A percentile compares a stretch with the other conserved stretches of the same genome.
These are phyloP conservation scores for Chytriomyces sp. DNA, from an alignment of 192 early-diverging fungal genomes.

Conservation along the genomic window DNA sequence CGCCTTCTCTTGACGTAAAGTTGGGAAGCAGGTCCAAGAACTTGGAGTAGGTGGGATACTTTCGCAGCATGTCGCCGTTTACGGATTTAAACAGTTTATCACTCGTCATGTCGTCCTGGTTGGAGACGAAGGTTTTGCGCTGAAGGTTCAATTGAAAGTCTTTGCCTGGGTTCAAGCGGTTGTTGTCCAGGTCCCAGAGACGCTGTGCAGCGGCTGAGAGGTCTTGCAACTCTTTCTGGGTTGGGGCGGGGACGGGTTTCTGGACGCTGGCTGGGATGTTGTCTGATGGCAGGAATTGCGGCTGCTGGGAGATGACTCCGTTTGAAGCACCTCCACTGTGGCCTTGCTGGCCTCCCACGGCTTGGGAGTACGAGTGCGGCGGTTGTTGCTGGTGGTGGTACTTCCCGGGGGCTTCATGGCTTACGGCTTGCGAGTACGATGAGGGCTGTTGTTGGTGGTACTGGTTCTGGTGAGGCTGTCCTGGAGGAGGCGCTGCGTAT, in stretches of 20 bases:
- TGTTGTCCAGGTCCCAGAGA: slow-evolving; percentile 44
- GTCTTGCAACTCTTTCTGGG: slow-evolving; percentile 30
- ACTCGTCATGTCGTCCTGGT: slow-evolving; percentile 23
- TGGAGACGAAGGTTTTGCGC: slow-evolving; percentile 32
- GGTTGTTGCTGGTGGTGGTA: not conserved
- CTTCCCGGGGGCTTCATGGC: not conserved
- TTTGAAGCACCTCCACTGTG: not conserved
- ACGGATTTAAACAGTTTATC: slow-evolving; percentile 44
- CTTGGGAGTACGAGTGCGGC: not conserved
- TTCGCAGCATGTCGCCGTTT: slow-evolving; percentile 3
- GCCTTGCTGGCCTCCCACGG: not conserved
- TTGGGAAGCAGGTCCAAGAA: slow-evolving; percentile 42
- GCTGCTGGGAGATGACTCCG: not conserved
- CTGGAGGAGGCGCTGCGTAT: no score
- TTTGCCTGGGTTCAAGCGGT: slow-evolving; percentile 38
- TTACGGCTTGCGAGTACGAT: not conserved
- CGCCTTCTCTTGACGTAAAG: slow-evolving; percentile 35
- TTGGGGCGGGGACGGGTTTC: slow-evolving; percentile 18
- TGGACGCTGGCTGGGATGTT: slow-evolving; percentile 3
- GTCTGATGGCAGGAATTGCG: not conserved
- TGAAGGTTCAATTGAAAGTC: slow-evolving; percentile 44
- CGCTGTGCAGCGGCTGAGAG: slow-evolving; percentile 24
- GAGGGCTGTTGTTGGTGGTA: slow-evolving; percentile 1
- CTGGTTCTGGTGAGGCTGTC: not conserved
- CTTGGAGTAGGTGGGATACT: slow-evolving; percentile 34